Percentiles rank a stretch among this genome's conserved stretches.
Conservation (phyloP, 169 alveolate genomes). For the Theileria equi region DNA sequence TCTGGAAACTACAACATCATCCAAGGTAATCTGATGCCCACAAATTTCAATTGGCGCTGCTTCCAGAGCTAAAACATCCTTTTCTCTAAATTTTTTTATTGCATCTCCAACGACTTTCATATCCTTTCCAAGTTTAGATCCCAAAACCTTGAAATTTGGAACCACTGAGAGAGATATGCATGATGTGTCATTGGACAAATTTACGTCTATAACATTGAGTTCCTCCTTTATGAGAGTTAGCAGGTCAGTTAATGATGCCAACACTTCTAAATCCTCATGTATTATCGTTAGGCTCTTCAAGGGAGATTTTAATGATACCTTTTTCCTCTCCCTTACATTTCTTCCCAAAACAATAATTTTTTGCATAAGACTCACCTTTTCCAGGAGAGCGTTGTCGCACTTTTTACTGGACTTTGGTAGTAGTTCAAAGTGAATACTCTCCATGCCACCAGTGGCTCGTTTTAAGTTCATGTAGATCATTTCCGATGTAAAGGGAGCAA, state of each 20-base stretch:
- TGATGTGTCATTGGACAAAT: slow-evolving; percentile 72
- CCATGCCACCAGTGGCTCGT: slow-evolving; percentile 34
- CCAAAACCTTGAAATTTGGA: slow-evolving; percentile 85
- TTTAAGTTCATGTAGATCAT: slow-evolving; percentile 86
- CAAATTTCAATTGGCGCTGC: slow-evolving; percentile 6
- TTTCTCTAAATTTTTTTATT: slow-evolving; percentile 22
- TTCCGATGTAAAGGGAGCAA: slow-evolving; percentile 93
- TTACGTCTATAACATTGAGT: slow-evolving; percentile 75
- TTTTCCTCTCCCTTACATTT: slow-evolving; percentile 87
- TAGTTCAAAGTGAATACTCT: slow-evolving; percentile 69
- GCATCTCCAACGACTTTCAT: slow-evolving; percentile 62
- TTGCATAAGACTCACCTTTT: slow-evolving; percentile 53
- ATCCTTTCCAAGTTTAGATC: slow-evolving; percentile 81
- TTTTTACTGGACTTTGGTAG: slow-evolving; percentile 32
- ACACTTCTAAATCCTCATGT: slow-evolving; percentile 38
- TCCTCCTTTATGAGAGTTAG: slow-evolving; percentile 80
- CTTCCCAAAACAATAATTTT: slow-evolving; percentile 84
- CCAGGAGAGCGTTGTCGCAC: slow-evolving; percentile 44
- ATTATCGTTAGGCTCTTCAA: slow-evolving; percentile 74
- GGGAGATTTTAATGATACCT: slow-evolving; percentile 89
- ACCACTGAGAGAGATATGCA: slow-evolving; percentile 75
- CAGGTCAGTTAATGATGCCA: slow-evolving; percentile 39
- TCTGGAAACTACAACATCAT: slow-evolving; percentile 53
- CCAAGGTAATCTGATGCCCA: slow-evolving; percentile 52
- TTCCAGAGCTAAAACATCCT: slow-evolving; percentile 10